Conservation (phyloP, 2,329 filamentous ascomycete species). For the Cercospora citrullina region DNA sequence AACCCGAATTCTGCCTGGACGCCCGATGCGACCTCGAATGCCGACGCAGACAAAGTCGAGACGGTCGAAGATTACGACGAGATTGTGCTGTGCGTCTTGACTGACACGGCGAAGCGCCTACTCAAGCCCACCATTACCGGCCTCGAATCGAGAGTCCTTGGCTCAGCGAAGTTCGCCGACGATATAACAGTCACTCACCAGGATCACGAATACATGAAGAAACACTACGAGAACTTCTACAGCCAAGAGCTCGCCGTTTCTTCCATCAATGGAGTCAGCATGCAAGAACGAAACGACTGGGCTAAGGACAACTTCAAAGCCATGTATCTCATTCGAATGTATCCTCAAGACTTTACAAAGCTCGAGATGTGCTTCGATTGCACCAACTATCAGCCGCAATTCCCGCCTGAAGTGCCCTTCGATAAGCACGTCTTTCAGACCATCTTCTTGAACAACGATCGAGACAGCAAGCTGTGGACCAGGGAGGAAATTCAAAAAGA, state of each 20-base stretch:
- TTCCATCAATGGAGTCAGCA: constrained; percentile 45
- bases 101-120: constrained; percentile 59
- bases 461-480: constrained; percentile 58
- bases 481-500: constrained; percentile 58
- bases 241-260: constrained; percentile 49
- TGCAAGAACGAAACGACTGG: constrained; percentile 45
- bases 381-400: constrained; percentile 73
- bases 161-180: constrained; percentile 68
- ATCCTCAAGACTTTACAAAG: constrained; percentile 56
- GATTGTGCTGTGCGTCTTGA: constrained; percentile 63
- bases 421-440: constrained; percentile 69
- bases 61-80: constrained; percentile 61
- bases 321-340: constrained; percentile 67
- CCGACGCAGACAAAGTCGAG: constrained; percentile 45
- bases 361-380: constrained; percentile 69
- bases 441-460: constrained; percentile 63
- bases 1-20: constrained; percentile 50
- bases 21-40: constrained; percentile 40
- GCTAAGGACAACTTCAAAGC: constrained; percentile 58
- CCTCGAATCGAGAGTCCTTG: constrained; percentile 66
- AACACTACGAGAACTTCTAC: constrained; percentile 66
- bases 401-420: constrained; percentile 56
- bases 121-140: constrained; percentile 59
- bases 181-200: constrained; percentile 71
- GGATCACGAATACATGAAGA: constrained; percentile 65